Evolutionary conservation across 495 filamentous ascomycete species (phyloP).

Genomic region (Choiromyces venosus): DNA sequence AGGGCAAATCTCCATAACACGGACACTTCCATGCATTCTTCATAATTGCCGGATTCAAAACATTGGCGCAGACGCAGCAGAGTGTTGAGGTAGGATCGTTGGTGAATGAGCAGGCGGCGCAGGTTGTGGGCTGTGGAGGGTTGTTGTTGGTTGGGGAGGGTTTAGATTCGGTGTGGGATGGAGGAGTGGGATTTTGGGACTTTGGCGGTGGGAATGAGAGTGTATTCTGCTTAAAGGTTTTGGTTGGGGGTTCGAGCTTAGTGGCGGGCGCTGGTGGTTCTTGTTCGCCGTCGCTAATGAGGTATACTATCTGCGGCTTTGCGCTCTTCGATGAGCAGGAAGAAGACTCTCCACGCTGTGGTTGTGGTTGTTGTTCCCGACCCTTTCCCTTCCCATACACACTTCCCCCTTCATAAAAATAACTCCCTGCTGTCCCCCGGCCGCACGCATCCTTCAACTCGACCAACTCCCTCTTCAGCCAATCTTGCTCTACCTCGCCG

Average conservation of each 20-base stretch:
- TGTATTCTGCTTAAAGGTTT: too few relatives aligned
- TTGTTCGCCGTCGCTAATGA: constrained; percentile 20
- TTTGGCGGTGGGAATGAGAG: neutral
- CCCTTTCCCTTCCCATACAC: constrained; percentile 2
- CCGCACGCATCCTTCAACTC: constrained; percentile 48
- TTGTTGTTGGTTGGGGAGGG: neutral
- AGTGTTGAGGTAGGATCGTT: constrained; percentile 51
- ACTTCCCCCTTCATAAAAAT: constrained; percentile 21
- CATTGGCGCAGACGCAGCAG: constrained; percentile 62
- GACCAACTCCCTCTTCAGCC: constrained; percentile 57
- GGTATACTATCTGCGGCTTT: constrained; percentile 29
- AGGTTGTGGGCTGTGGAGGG: constrained; percentile 38
- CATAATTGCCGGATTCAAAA: constrained; percentile 52
- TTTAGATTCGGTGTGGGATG: neutral
- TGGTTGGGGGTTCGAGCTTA: neutral
- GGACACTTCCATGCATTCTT: constrained; percentile 56
- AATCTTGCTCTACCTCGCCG: constrained; percentile 49
- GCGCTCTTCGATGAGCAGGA: constrained; percentile 8
- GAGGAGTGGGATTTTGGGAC: neutral
- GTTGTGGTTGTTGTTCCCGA: neutral
- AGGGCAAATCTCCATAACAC: constrained; percentile 53
- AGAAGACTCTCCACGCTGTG: neutral
- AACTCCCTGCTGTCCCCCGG: constrained; percentile 12
- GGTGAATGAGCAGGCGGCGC: constrained; percentile 59
- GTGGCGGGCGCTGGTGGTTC: neutral